Base-by-base conservation (phyloP, 257 asterid species). In the Pogostemon cablin region DNA sequence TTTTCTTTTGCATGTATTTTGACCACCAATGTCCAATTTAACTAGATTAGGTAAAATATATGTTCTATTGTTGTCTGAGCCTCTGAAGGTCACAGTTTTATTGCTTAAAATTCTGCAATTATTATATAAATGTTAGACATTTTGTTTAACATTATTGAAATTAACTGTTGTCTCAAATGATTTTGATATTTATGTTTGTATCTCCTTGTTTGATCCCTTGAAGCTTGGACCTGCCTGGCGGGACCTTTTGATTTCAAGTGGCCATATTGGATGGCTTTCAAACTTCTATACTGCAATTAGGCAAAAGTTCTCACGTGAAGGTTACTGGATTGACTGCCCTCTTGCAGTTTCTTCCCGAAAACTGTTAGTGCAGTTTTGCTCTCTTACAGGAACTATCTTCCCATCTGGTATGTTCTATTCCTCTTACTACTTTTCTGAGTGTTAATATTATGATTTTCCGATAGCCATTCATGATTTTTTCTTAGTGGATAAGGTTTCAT, bases 281-380 rank as follows among this genome's bases (percentile, higher is more conserved):
- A 84, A 83, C 81, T 83, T 93, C 46, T 91, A 93, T 77, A 79
- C 86, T 77, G 92, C 90, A 9, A 76, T 93, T 72, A 86, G 99
- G 74, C 95, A 85, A 78, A 93, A 93, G 81, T 87, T 89, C 78
- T 86, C 95, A 10, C 35, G 77, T 71, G 87, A 89, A 65, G 91
- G 92, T 67, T 89, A 84, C 85, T 93, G 98, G 97, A 80, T 89
- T 61, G 99, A 91, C 77, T 89, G 96, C 80, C 99, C 98, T 82
- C 90, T 93, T 80, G 99, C 96, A 62, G 96, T 89, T 70, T 79
- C 83, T 65, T 93, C 97, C 60, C 90, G 99, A 58, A 91, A 83
- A 78, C 95, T 93, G 76, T 65, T 90, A 58, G 89, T 91, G 48
- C 98, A 91, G 61, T 87, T 93, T 68, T 91, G 90, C 83, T 88